phyloP scores from a whole-genome alignment of 768 basidiomycete species.

The Mycena metata region DNA sequence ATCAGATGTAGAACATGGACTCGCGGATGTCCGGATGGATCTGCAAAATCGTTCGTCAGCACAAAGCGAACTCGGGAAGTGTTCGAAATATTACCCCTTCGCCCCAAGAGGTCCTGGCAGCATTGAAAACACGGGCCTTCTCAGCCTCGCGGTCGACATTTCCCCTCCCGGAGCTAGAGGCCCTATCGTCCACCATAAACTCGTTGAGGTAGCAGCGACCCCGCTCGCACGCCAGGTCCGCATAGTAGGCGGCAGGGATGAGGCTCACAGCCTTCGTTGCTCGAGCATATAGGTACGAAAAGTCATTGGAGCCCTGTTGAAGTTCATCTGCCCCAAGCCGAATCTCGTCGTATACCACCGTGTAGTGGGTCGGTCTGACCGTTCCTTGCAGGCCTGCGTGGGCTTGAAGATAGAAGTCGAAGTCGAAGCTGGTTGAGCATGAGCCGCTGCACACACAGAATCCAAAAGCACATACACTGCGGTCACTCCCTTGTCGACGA shows the following conservation, averaged over 20 bases:
- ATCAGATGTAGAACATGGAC: conserved; percentile 82
- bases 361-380: conserved; percentile 83
- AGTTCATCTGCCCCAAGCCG: conserved; percentile 75
- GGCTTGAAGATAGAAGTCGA: conserved; percentile 79
- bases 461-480: conserved; percentile 60
- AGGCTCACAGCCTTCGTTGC: conserved; percentile 89
- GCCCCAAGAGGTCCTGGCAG: conserved; percentile 66
- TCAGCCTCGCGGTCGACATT: conserved; percentile 55
- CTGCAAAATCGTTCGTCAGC: conserved; percentile 41
- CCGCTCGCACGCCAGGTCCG: conserved; percentile 86
- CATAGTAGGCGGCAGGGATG: conserved; percentile 85
- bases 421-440: conserved; percentile 63
- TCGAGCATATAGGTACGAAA: conserved; percentile 83
- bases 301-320: conserved; percentile 78
- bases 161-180: conserved; percentile 50
- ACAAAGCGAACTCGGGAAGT: not conserved
- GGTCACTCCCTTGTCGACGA: conserved; percentile 85
- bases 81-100: conserved; percentile 56
- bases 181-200: conserved; percentile 70
- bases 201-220: conserved; percentile 83
- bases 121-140: conserved; percentile 55
- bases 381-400: conserved; percentile 81
- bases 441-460: conserved; percentile 34
- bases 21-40: conserved; percentile 69
- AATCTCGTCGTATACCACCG: conserved; percentile 85